phyloP scores from a whole-genome alignment of 257 asterid genomes.

The Ligustrum vulgare region DNA sequence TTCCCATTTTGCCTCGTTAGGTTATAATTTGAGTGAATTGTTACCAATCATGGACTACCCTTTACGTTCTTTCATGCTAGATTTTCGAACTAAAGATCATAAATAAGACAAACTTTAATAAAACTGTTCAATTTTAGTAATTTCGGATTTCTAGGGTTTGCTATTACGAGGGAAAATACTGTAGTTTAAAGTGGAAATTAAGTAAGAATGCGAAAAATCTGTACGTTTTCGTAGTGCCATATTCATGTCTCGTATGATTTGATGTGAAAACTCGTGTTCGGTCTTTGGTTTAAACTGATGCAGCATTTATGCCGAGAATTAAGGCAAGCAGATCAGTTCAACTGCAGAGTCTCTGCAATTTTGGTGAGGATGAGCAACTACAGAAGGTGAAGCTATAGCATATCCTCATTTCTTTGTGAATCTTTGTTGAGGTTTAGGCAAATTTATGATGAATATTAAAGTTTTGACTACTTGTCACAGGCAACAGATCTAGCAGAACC shows the following conservation, averaged over 20 bases:
- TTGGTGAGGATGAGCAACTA: slow-evolving; percentile 50
- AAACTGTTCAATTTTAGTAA: not conserved
- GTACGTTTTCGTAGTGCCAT: not conserved
- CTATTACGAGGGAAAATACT: not conserved
- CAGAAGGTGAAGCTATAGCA: slow-evolving; percentile 41
- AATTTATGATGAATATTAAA: not conserved
- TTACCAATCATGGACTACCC: too few species aligned
- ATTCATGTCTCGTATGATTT: not conserved
- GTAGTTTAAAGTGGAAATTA: not conserved
- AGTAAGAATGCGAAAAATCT: not conserved
- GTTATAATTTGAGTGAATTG: not conserved
- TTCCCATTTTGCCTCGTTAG: not conserved
- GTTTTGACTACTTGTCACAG: slow-evolving; percentile 28
- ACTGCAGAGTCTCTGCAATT: slow-evolving; percentile 60
- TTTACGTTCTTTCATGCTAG: not conserved
- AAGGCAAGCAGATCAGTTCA: slow-evolving; percentile 62
- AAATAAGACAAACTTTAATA: not conserved
- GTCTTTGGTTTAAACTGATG: slow-evolving; percentile 24
- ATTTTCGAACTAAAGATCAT: not conserved
- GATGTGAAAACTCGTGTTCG: slow-evolving; percentile 15
- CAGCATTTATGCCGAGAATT: slow-evolving; percentile 86
- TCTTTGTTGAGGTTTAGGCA: not conserved
- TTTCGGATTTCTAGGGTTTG: not conserved
- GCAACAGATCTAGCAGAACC: slow-evolving; percentile 31
- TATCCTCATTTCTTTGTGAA: not conserved